Evolutionary conservation across 2,329 filamentous ascomycete genomes (phyloP), one percentile per base, ranked within the genome.

Genomic region (Metarhizium robertsii): DNA sequence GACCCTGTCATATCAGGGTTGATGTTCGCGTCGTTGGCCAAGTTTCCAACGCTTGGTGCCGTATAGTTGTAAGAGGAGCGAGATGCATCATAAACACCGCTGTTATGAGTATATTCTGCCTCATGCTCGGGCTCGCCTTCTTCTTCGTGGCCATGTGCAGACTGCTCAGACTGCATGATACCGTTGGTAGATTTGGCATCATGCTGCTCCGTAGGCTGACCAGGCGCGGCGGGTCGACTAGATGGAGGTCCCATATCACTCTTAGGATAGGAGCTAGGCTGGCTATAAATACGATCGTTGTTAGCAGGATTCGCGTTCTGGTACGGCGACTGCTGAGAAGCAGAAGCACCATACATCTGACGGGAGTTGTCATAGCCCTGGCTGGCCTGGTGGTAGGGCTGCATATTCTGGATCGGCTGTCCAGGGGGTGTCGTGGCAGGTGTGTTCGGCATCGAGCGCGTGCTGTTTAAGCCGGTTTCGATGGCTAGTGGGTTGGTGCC

Each of bases 341-440:
- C 80, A 16, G 86, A 79, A 0, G 82, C 80, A 56, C 84, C 88
- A 69, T 96, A 96, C 72, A 94, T 85, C 50, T 85, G 83, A 58
- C 92, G 84, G 10, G 88, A 84, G 64, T 73, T 81, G 66, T 95
- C 90, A 65, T 95, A 96, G 49, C 77, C 75, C 70, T 85, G 88
- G 56, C 76, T 84, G 62, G 74, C 80, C 60, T 79, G 75, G 53
- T 85, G 86, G 69, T 96, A 96, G 3, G 84, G 75, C 63, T 87
- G 87, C 79, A 96, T 90, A 65, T 81, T 85, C 63, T 90, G 87
- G 59, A 95, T 79, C 11, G 55, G 18, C 32, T 81, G 79, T 58
- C 79, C 90, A 0, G 92, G 92, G 13, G 92, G 92, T 0, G 92
- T 95, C 6, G 90, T 92, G 30, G 90, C 90, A 58, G 90, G 90